Conservation (phyloP, 805 yeast species). For the Yarrowia sp. region DNA sequence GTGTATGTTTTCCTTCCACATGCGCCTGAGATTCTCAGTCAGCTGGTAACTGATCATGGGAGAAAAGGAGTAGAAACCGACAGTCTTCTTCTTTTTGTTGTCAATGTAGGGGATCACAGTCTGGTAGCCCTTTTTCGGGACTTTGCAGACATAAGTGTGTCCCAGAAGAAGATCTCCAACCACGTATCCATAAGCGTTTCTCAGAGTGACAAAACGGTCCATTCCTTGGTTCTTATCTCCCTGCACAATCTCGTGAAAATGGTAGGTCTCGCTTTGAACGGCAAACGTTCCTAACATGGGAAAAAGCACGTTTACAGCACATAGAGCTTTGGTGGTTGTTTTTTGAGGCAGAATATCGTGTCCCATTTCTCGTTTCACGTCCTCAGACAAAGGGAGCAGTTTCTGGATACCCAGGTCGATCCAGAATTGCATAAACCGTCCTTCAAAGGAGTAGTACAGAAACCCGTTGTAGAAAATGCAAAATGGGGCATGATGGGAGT, state of each 20-base stretch:
- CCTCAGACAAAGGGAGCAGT: background rate
- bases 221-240: background rate
- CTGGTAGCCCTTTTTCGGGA: background rate
- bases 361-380: background rate
- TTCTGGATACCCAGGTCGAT: background rate
- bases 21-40: background rate
- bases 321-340: background rate
- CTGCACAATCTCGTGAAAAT: background rate
- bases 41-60: background rate
- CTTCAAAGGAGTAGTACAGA: background rate
- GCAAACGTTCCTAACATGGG: slow-evolving; percentile 1
- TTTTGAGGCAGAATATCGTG: background rate
- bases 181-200: background rate
- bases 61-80: slow-evolving; percentile 4
- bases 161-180: background rate
- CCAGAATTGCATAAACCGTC: background rate
- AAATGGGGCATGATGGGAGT: background rate
- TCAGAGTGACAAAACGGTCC: slow-evolving; percentile 1
- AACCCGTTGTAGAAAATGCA: slow-evolving; percentile 1
- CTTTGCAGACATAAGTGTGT: background rate
- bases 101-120: background rate
- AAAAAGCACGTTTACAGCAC: background rate
- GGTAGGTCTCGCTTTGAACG: background rate
- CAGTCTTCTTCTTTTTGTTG: background rate
- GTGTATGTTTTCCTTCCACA: background rate